Evolutionary conservation across 2,329 filamentous ascomycete species (phyloP).

Genomic region (Knoxdaviesia proteae): DNA sequence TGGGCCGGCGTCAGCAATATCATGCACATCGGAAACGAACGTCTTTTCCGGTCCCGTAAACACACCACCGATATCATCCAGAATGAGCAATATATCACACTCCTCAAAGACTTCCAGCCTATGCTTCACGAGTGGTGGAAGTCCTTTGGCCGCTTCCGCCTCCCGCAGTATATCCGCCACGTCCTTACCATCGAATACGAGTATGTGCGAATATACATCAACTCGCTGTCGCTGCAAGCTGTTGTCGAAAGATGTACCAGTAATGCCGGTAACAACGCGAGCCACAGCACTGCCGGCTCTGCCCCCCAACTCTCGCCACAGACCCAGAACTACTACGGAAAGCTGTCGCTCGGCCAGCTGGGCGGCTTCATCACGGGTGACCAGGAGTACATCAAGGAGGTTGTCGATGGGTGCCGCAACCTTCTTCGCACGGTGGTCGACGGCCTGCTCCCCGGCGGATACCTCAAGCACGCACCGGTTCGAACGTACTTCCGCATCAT

Average conservation of each 20-base stretch:
- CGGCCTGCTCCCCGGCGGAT: constrained; percentile 50
- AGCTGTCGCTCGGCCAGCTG: constrained; percentile 40
- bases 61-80: constrained; percentile 80
- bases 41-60: constrained; percentile 69
- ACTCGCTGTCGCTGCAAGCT: constrained; percentile 81
- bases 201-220: constrained; percentile 85
- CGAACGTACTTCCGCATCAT: constrained; percentile 76
- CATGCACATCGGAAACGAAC: constrained; percentile 79
- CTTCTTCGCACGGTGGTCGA: constrained; percentile 61
- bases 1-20: constrained; percentile 88
- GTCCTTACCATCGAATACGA: constrained; percentile 90
- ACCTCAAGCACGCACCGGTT: constrained; percentile 65
- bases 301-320: constrained; percentile 34
- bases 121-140: constrained; percentile 59
- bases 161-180: constrained; percentile 44
- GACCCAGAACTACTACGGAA: constrained; percentile 43
- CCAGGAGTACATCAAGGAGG: constrained; percentile 54
- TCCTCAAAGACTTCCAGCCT: constrained; percentile 64
- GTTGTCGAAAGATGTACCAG: constrained; percentile 83
- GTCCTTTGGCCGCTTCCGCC: constrained; percentile 59
- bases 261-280: constrained; percentile 32
- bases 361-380: constrained; percentile 45
- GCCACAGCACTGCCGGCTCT: constrained; percentile 14
- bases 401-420: constrained; percentile 58
- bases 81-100: constrained; percentile 61